phyloP scores from a whole-genome alignment of 306 rosid species.

The Pyrus bretschneideri region DNA sequence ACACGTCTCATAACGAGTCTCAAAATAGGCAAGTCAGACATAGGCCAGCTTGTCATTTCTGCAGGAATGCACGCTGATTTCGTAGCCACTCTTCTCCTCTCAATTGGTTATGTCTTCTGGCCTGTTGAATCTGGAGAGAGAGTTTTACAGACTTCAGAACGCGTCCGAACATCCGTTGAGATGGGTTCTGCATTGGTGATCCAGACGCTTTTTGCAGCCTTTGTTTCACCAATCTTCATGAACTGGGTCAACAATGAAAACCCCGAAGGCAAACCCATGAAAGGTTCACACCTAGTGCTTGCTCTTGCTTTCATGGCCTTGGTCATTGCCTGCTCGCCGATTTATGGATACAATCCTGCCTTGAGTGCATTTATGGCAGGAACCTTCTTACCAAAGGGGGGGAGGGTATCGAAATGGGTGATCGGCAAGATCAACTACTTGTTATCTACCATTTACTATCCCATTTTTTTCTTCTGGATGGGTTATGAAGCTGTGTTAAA shows the following conservation, averaged over 20 bases:
- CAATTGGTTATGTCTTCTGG: conserved; percentile 47
- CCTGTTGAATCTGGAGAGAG: conserved; percentile 15
- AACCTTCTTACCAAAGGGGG: conserved; percentile 67
- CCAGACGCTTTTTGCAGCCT: conserved; percentile 48
- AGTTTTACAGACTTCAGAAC: conserved; percentile 6
- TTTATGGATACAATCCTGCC: conserved; percentile 54
- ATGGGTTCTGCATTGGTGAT: conserved; percentile 31
- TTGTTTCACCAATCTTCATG: conserved; percentile 61
- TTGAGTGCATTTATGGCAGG: conserved; percentile 87
- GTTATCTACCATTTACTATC: conserved; percentile 55
- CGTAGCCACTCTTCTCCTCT: conserved; percentile 49
- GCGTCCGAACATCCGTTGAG: neutral
- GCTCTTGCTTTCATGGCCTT: conserved; percentile 75
- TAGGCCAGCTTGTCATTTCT: conserved; percentile 72
- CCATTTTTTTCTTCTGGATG: conserved; percentile 92
- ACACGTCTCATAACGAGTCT: conserved; percentile 62
- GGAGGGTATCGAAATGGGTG: conserved; percentile 82
- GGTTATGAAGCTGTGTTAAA: conserved; percentile 56
- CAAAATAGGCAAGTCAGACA: conserved; percentile 85
- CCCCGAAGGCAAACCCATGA: conserved; percentile 87
- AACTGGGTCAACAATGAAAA: conserved; percentile 88
- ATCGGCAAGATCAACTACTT: conserved; percentile 64
- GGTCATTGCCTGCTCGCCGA: conserved; percentile 45
- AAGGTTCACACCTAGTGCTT: conserved; percentile 76
- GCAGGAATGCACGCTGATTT: conserved; percentile 90